Evolutionary conservation across 352 stramenopile genomes (phyloP).

Genomic region (Phytophthora europaea): DNA sequence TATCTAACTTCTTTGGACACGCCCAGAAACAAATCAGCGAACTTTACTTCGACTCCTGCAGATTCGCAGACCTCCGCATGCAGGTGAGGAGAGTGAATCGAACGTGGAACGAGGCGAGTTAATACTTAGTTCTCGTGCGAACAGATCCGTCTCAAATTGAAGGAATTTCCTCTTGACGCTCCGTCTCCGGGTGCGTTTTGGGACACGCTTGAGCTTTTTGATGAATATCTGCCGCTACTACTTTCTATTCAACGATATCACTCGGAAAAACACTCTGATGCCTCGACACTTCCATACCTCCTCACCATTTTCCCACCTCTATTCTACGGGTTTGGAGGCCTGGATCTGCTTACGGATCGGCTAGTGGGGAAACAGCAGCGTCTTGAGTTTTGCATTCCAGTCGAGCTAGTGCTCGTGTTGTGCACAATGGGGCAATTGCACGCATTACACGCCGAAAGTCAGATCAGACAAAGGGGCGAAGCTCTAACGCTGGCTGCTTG

Average conservation of each 20-base stretch:
- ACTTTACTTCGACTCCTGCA: constrained; percentile 47
- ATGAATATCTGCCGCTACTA: constrained; percentile 54
- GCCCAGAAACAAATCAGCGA: constrained; percentile 42
- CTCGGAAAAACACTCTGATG: constrained; percentile 2
- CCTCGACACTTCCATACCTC: neutral
- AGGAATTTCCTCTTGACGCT: constrained; percentile 49
- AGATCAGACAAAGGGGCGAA: constrained; percentile 25
- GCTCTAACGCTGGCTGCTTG: constrained; percentile 11
- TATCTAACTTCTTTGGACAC: neutral
- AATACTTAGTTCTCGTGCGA: neutral
- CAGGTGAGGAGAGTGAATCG: constrained; percentile 29
- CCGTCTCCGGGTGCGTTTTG: constrained; percentile 37
- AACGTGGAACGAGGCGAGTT: neutral
- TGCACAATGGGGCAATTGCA: constrained; percentile 51
- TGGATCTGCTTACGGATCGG: constrained; percentile 47
- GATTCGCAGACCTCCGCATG: constrained; percentile 50
- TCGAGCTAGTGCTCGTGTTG: constrained; percentile 50
- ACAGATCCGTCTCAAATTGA: constrained; percentile 64
- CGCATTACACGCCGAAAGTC: constrained; percentile 41
- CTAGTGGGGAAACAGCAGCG: constrained; percentile 39
- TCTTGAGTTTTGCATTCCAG: constrained; percentile 29
- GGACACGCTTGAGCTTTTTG: constrained; percentile 44
- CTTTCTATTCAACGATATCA: constrained; percentile 52
- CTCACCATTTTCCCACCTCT: constrained; percentile 47
- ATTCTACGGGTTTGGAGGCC: constrained; percentile 54